A percentile compares a stretch with the other conserved stretches of the same genome.
Evolutionary conservation across 441 rosid genomes (phyloP).

Genomic region (Metrosideros polymorpha): DNA sequence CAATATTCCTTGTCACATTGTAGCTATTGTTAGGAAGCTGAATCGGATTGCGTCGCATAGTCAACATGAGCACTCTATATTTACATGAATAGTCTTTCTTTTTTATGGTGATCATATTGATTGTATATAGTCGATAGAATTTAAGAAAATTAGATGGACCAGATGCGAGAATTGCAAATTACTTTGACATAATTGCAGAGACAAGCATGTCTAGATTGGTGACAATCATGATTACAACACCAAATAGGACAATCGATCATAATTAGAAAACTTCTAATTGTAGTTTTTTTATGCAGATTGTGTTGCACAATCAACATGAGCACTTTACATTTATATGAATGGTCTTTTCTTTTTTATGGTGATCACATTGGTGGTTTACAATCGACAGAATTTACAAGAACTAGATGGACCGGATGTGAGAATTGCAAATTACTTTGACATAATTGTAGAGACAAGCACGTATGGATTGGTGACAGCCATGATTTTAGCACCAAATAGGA

Average conservation of each 20-base stretch:
- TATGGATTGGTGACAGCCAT: constrained; percentile 13
- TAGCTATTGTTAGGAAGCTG: no score
- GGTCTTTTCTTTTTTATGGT: background rate
- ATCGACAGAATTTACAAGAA: background rate
- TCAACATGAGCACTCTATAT: background rate
- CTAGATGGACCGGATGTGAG: constrained; percentile 16
- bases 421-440: constrained; percentile 11
- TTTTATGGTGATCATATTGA: background rate
- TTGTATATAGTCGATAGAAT: background rate
- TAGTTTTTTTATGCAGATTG: no score
- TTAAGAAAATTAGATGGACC: constrained; percentile 11
- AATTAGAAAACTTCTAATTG: no score
- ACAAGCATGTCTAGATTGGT: constrained; percentile 16
- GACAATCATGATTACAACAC: constrained; percentile 12
- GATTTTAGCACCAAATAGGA: constrained; percentile 10
- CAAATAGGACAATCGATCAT: constrained; percentile 1
- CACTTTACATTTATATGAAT: background rate
- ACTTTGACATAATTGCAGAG: constrained; percentile 15
- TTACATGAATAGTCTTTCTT: background rate
- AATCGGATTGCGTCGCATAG: background rate
- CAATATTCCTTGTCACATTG: background rate
- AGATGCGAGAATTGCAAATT: constrained; percentile 11
- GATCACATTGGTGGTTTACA: background rate
- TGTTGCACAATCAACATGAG: background rate
- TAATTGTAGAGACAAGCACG: constrained; percentile 16